These are phyloP conservation scores for Chondrus crispus DNA, from an alignment of 23 red algal genomes.

Conservation along the genomic window DNA sequence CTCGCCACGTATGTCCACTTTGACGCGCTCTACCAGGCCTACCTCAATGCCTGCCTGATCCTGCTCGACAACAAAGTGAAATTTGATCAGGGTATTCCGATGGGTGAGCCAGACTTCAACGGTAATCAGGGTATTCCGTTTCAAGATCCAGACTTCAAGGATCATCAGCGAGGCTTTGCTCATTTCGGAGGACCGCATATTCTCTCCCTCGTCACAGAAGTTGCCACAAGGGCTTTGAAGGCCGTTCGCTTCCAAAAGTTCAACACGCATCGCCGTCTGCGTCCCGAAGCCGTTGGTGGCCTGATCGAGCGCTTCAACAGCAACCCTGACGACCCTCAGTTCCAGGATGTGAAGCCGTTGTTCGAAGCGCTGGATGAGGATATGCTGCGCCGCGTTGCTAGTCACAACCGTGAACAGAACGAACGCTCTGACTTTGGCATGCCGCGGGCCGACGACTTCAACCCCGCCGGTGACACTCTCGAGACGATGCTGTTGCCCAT, in stretches of 20 bases:
- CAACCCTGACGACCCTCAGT: not conserved
- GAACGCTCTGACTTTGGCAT: not conserved
- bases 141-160: slow-evolving; percentile 7
- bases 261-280: slow-evolving; percentile 60
- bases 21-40: slow-evolving; percentile 72
- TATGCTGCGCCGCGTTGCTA: not conserved
- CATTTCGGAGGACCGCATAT: slow-evolving; percentile 64
- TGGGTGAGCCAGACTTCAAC: not conserved
- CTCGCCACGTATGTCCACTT: slow-evolving; percentile 67
- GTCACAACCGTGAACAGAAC: slow-evolving; percentile 44
- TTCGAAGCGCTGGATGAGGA: slow-evolving; percentile 10
- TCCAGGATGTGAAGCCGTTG: not conserved
- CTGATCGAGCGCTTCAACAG: slow-evolving; percentile 27
- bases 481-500: slow-evolving; percentile 32
- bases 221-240: slow-evolving; percentile 71
- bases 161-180: slow-evolving; percentile 51
- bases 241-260: slow-evolving; percentile 74
- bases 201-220: slow-evolving; percentile 62
- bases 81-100: slow-evolving; percentile 61
- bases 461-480: not conserved
- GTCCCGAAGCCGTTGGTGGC: slow-evolving; percentile 48
- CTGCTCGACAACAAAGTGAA: slow-evolving; percentile 41
- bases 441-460: not conserved
- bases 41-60: slow-evolving; percentile 67
- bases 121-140: slow-evolving; percentile 56